phyloP scores from a whole-genome alignment of 441 rosid species.

The Corymbia citriodora region DNA sequence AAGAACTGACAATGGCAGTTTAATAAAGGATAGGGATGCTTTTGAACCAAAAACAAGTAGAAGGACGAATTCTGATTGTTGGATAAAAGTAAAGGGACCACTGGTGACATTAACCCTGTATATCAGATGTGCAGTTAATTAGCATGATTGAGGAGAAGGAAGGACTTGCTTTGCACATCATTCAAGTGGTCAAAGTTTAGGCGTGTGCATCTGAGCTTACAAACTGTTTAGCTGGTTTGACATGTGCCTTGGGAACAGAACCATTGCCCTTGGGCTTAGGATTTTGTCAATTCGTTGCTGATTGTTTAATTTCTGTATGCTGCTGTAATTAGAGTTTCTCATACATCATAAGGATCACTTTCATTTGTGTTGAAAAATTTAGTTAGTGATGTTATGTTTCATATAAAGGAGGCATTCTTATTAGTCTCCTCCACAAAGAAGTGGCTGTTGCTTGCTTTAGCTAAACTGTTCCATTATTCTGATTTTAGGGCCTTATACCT shows the following conservation, averaged over 20 bases:
- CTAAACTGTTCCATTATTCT: slow-evolving; percentile 4
- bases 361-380: not conserved
- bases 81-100: not conserved
- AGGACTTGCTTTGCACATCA: not conserved
- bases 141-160: not conserved
- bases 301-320: not conserved
- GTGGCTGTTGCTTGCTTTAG: slow-evolving; percentile 5
- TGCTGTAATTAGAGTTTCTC: not conserved
- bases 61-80: not conserved
- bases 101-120: not conserved
- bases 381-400: not conserved
- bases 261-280: not conserved
- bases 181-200: not conserved
- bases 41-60: not conserved
- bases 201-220: not conserved
- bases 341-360: not conserved
- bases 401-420: not conserved
- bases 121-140: not conserved
- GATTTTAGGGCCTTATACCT: slow-evolving; percentile 85
- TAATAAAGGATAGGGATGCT: not conserved
- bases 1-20: not conserved
- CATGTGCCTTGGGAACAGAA: not conserved
- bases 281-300: not conserved
- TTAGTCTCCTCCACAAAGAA: not conserved
- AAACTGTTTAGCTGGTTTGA: not conserved